phyloP scores from a whole-genome alignment of 2,329 filamentous ascomycete genomes.

The Pochonia chlamydosporia region DNA sequence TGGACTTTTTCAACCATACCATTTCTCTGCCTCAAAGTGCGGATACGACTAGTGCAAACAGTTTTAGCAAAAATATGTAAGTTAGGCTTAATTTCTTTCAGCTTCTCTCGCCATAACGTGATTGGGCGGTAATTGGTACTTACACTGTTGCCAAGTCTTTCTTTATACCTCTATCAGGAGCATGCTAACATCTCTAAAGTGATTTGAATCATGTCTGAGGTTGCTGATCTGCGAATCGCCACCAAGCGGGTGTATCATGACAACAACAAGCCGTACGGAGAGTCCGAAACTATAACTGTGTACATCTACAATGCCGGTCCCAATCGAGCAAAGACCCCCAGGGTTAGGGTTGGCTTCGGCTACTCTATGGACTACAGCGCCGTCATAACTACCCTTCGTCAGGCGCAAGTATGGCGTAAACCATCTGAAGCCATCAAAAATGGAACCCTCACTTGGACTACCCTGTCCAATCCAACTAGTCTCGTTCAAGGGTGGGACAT shows the following conservation, averaged over 20 bases:
- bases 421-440: background rate
- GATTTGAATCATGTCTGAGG: too few relatives aligned
- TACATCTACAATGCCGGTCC: background rate
- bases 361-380: background rate
- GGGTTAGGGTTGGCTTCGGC: background rate
- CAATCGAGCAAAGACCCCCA: background rate
- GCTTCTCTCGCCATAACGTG: too few relatives aligned
- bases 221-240: background rate
- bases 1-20: too few relatives aligned
- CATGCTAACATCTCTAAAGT: too few relatives aligned
- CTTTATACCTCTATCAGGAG: too few relatives aligned
- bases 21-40: too few relatives aligned
- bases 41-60: too few relatives aligned
- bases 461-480: background rate
- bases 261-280: background rate
- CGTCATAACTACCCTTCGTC: background rate
- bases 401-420: background rate
- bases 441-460: background rate
- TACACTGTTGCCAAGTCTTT: too few relatives aligned
- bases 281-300: background rate
- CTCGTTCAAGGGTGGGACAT: background rate
- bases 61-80: too few relatives aligned
- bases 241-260: background rate
- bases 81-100: too few relatives aligned
- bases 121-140: too few relatives aligned